Evolutionary conservation across 2,329 filamentous ascomycete genomes (phyloP), one percentile per base, ranked within the genome.

Genomic region (Pseudocercospora musae): DNA sequence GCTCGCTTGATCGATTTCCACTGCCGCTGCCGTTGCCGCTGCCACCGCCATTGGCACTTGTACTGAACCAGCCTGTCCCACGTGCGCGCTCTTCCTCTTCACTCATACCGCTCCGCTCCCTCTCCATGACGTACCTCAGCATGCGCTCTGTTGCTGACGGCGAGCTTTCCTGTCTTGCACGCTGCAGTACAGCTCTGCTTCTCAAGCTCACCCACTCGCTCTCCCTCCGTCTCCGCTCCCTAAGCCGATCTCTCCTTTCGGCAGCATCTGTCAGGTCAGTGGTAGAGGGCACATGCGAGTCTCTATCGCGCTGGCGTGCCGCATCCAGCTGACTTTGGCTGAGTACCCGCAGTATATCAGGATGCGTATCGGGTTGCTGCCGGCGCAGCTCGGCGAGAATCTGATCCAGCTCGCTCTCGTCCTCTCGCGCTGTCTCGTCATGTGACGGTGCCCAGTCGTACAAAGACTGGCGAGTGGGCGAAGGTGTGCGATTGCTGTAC

Each of bases 401-500:
- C 50, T 73, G 72, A 53, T 78, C 74, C 55, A 79, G 70, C 62
- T 79, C 78, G 58, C 72, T 72, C 15, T 72, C 72, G 57, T 77
- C 74, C 52, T 67, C 64, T 58, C 73, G 71, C 25, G 70, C 71
- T 42, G 69, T 71, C n/a, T 70, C 76, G 33, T 77, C 75, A 8
- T 78, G 78, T 31, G 64, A 64, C 15, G 84, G 84, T 33, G 84
- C 83, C 85, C 85, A 87, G 71, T 86, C 84, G 73, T 87, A 87
- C 48, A 87, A 75, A 58, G 77, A 81, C 68, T 85, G 83, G 64
- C 80, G 74, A 67, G 79, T 80, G 18, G 84, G 71, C n/a, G 71
- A 71, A 25, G 73, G 82, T 8, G 82, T 77, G 55, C 81, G 80
- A 66, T 83, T 79, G 62, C 84, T 81, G 68, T 87, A 87, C 48